Evolutionary conservation across 345 rosid species (phyloP).

Genomic region (Brassica carinata): DNA sequence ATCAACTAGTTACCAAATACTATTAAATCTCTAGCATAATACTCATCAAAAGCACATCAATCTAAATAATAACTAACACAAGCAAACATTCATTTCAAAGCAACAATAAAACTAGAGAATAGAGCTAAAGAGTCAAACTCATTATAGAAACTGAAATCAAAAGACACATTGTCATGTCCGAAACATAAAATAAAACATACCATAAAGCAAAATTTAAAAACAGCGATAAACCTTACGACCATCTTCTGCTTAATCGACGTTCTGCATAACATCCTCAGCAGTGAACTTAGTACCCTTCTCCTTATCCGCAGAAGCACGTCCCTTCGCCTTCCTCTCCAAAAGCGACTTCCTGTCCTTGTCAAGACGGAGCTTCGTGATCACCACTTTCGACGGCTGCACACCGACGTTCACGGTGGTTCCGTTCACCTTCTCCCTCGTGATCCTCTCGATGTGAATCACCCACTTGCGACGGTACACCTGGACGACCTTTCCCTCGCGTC

Average conservation of each 20-base stretch:
- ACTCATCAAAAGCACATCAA: slow-evolving; percentile 23
- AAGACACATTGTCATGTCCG: slow-evolving; percentile 8
- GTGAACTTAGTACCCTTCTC: slow-evolving; percentile 82
- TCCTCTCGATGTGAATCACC: slow-evolving; percentile 86
- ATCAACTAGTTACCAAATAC: neutral
- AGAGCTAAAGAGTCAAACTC: neutral
- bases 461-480: slow-evolving; percentile 79
- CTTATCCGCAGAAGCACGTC: slow-evolving; percentile 75
- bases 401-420: slow-evolving; percentile 84
- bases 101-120: neutral
- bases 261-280: slow-evolving; percentile 81
- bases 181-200: slow-evolving; percentile 17
- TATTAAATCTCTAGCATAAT: neutral
- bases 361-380: slow-evolving; percentile 70
- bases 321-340: slow-evolving; percentile 76
- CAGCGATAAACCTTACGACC: neutral
- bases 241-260: slow-evolving; percentile 47
- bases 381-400: slow-evolving; percentile 68
- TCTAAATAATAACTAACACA: neutral
- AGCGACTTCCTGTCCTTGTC: slow-evolving; percentile 77
- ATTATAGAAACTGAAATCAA: neutral
- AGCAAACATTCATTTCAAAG: neutral
- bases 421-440: slow-evolving; percentile 79
- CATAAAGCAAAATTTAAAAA: neutral
- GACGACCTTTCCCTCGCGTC: slow-evolving; percentile 80